A percentile compares a stretch with the other conserved stretches of the same genome.
Conservation (phyloP, 2,329 filamentous ascomycete genomes). For the Cercospora berteroae region DNA sequence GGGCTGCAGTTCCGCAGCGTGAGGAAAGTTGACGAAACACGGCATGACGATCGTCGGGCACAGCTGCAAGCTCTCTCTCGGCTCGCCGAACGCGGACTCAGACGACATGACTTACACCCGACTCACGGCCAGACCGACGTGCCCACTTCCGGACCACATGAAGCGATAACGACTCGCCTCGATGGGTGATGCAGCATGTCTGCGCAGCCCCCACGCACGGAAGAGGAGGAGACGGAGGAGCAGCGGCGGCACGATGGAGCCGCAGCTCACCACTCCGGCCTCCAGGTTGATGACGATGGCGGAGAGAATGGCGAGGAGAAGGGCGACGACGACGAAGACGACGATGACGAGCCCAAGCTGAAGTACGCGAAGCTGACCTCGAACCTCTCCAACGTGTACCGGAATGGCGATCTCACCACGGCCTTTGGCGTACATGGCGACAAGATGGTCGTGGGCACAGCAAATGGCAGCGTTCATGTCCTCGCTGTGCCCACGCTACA, state of each 20-base stretch:
- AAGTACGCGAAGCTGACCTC: constrained; percentile 89
- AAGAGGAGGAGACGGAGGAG: constrained; percentile 25
- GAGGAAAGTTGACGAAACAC: background rate
- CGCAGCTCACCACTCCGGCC: constrained; percentile 13
- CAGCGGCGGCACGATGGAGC: constrained; percentile 6
- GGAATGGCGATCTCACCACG: constrained; percentile 83
- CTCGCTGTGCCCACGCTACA: constrained; percentile 80
- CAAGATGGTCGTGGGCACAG: constrained; percentile 96
- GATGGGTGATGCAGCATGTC: constrained; percentile 38
- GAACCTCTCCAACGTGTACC: constrained; percentile 76
- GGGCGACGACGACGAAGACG: constrained; percentile 67
- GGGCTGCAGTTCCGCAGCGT: background rate
- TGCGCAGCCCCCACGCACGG: constrained; percentile 29
- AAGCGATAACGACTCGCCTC: constrained; percentile 13
- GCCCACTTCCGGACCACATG: background rate
- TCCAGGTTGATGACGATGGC: constrained; percentile 20
- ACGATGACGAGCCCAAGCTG: constrained; percentile 89
- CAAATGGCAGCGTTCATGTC: constrained; percentile 95
- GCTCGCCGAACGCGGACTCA: constrained; percentile 3
- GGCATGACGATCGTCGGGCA: background rate
- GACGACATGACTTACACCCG: constrained; percentile 9
- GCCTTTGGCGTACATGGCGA: constrained; percentile 86
- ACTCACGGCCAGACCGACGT: background rate
- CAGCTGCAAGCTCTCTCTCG: background rate
- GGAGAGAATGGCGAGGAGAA: constrained; percentile 37